Evolutionary conservation across 495 filamentous ascomycete species (phyloP).

Genomic region (Neurospora intermedia): DNA sequence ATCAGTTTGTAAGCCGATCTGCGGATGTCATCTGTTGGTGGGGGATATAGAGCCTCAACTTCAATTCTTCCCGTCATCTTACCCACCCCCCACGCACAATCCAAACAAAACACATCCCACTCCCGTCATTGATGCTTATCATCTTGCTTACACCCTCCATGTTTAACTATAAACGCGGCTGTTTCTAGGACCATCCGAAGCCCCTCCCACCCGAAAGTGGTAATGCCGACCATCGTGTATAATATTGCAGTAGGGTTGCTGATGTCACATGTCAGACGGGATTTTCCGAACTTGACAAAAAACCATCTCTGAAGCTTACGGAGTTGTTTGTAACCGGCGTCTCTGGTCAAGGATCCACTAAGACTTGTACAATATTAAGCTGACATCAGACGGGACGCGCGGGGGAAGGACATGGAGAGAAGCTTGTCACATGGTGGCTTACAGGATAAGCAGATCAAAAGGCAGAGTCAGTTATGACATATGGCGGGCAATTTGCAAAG

Average conservation of each 20-base stretch:
- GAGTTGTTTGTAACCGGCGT: not conserved
- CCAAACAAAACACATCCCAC: too few species aligned
- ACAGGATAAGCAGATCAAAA: not conserved
- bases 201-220: not conserved
- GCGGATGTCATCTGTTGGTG: not conserved
- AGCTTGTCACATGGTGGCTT: too few species aligned
- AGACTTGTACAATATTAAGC: not conserved
- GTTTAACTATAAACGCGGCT: not conserved
- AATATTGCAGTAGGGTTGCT: not conserved
- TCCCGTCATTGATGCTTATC: not conserved
- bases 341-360: not conserved
- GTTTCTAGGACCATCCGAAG: not conserved
- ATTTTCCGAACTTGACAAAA: not conserved
- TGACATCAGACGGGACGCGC: not conserved
- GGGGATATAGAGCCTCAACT: not conserved
- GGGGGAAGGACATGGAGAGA: too few species aligned
- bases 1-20: not conserved
- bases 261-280: not conserved
- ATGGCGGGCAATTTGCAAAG: not conserved
- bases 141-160: not conserved
- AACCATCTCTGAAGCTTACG: not conserved
- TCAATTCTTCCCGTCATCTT: not conserved
- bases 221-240: not conserved
- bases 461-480: not conserved
- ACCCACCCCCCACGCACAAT: not conserved